These are phyloP conservation scores for Euphorbia corollata DNA, from an alignment of 441 rosid genomes.

Conservation along the genomic window DNA sequence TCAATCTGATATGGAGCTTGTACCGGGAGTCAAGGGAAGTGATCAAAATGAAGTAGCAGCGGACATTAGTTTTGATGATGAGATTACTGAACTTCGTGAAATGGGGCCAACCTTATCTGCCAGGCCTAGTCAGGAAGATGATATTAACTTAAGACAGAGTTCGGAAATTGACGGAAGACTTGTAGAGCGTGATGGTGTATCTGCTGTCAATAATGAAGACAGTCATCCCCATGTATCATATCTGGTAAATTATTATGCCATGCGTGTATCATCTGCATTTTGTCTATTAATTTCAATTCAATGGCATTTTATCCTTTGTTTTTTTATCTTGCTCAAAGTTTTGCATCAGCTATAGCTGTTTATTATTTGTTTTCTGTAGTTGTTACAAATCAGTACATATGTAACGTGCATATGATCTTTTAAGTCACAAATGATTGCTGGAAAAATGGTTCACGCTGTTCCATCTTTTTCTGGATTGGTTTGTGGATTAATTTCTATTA, in stretches of 20 bases:
- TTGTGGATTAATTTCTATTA: background rate
- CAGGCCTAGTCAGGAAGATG: background rate
- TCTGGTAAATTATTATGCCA: slow-evolving; percentile 17
- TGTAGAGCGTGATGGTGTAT: background rate
- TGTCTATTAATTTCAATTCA: background rate
- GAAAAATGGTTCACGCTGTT: background rate
- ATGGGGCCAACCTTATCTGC: background rate
- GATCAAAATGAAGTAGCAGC: background rate
- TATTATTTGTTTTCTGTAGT: background rate
- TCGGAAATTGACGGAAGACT: background rate
- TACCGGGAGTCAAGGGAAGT: background rate
- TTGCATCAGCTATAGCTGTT: background rate
- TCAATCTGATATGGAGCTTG: background rate
- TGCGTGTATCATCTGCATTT: slow-evolving; percentile 24
- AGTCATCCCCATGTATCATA: slow-evolving; percentile 16
- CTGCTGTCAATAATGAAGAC: slow-evolving; percentile 9
- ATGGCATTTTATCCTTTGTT: background rate
- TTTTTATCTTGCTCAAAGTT: background rate
- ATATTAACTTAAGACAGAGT: too few relatives aligned
- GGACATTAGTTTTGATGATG: background rate
- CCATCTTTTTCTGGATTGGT: background rate
- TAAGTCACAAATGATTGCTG: background rate
- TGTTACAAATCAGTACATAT: background rate
- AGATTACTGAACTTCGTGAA: background rate
- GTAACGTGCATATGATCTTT: background rate